Conservation (phyloP, 2,329 filamentous ascomycete genomes). For the Cephalotrichum gorgonifer region DNA sequence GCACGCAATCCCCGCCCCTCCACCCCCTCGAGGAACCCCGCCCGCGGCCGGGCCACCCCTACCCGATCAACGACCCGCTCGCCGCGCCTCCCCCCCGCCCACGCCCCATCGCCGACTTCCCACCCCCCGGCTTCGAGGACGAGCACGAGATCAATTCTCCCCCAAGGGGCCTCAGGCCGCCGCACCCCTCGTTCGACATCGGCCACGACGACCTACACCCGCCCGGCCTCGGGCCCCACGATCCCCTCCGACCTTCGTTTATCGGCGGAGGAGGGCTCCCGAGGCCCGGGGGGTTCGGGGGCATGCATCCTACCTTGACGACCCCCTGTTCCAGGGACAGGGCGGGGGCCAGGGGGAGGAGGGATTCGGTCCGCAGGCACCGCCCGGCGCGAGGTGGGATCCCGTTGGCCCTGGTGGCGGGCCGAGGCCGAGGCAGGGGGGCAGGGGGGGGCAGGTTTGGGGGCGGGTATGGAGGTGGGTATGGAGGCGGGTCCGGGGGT, state of each 20-base stretch:
- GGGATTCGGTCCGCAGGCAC: conserved; percentile 58
- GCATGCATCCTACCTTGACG: conserved; percentile 94
- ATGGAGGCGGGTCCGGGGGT: conserved; percentile 15
- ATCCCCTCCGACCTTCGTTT: conserved; percentile 63
- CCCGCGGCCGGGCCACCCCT: conserved; percentile 52
- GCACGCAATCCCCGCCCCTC: conserved; percentile 26
- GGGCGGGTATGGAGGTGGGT: conserved; percentile 21
- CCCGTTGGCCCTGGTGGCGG: conserved; percentile 61
- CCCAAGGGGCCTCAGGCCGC: conserved; percentile 33
- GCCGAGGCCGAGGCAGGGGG: conserved; percentile 33
- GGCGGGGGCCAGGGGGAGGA: conserved; percentile 20
- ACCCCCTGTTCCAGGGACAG: conserved; percentile 36
- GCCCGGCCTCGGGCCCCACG: conserved; percentile 71
- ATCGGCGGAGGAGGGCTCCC: conserved; percentile 46
- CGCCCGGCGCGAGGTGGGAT: conserved; percentile 87
- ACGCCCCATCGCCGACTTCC: conserved; percentile 61
- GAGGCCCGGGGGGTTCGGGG: conserved; percentile 47
- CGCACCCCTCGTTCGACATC: conserved; percentile 54
- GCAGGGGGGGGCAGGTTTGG: conserved; percentile 21
- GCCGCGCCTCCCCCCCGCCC: conserved; percentile 36
- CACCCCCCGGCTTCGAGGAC: conserved; percentile 86
- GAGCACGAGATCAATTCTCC: conserved; percentile 74
- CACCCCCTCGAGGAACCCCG: conserved; percentile 54
- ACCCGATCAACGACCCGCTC: conserved; percentile 56
- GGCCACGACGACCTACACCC: conserved; percentile 86